Base-by-base conservation (phyloP, 2,329 filamentous ascomycete genomes). In the Colletotrichum spinosum region DNA sequence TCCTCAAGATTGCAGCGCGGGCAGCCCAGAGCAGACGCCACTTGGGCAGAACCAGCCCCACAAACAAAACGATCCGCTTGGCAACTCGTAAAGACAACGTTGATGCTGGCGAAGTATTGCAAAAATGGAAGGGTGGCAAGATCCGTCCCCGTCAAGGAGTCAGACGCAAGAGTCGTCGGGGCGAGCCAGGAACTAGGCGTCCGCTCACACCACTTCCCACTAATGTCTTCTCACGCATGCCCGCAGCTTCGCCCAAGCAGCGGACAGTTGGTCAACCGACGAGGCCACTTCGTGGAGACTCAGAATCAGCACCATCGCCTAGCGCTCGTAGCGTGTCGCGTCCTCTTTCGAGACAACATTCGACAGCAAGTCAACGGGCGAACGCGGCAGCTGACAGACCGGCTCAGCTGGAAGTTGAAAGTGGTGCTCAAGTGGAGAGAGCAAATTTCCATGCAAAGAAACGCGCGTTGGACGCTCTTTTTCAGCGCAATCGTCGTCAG, bases 1-100 rank as follows among this genome's bases (percentile, higher is more conserved):
- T 90, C 67, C 76, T 91, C 39, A 87, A 82, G 65, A 82, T 91
- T 70, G 88, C 88, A 55, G 87, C 86, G 48, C 86, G 88, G 13
- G 81, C 85, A 56, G 87, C 83, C 4, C 83, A 77, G 58, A 79
- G 74, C 55, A 81, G 80, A 39, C 71, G 68, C 34, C 79, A 81
- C 11, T 78, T 83, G 67, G 88, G 88, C 13, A 84, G 85, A 71
- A 80, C 84, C 7, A 88, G 83, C 58, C 87, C 86, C 1, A 77
- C 76, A 0, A 79, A 72, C 48, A 91, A 90, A 71, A 73, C 78
- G n/a, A 88, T 91, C 65, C 81, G 83, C 60, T 77, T 91, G n/a
- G 86, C 85, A 25, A 88, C 81, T 37, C 83, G 86, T n/a, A 78
- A 79, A 68, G 88, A 90, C 70, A 87, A 89, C 65, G 68, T 87